These are phyloP conservation scores for Geotrichum ghanense DNA, from an alignment of 805 yeast genomes.

Conservation along the genomic window DNA sequence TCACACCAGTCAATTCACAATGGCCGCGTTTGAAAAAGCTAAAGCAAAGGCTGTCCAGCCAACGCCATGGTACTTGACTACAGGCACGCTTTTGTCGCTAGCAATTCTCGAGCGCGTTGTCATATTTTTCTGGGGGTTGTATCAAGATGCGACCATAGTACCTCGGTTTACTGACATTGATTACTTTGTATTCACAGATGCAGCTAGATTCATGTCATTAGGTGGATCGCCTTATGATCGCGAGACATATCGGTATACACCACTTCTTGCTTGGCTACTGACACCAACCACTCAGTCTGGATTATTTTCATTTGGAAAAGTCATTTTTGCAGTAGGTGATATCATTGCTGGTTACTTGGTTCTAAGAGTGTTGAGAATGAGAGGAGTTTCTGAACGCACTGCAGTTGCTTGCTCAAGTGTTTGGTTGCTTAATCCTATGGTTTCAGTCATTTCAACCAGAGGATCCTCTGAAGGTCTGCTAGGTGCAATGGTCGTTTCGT, in stretches of 20 bases:
- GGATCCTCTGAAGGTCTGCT: conserved; percentile 89
- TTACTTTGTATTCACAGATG: conserved; percentile 88
- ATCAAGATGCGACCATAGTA: conserved; percentile 71
- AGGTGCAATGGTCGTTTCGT: conserved; percentile 60
- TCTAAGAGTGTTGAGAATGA: conserved; percentile 29
- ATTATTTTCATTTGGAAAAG: conserved; percentile 61
- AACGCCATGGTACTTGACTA: conserved; percentile 6
- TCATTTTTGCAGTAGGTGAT: conserved; percentile 68
- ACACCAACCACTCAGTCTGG: conserved; percentile 44
- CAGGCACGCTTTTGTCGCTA: conserved; percentile 16
- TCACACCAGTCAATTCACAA: too few species aligned
- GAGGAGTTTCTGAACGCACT: conserved; percentile 22
- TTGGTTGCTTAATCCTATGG: conserved; percentile 95
- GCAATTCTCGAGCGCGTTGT: conserved; percentile 35
- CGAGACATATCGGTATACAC: conserved; percentile 90
- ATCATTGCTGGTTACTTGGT: conserved; percentile 64
- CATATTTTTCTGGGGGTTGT: conserved; percentile 68
- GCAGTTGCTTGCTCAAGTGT: conserved; percentile 40
- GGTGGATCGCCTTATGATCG: conserved; percentile 65
- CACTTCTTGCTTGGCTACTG: conserved; percentile 74
- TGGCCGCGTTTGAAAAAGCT: too few species aligned
- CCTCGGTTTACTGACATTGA: conserved; percentile 91
- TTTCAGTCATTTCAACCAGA: conserved; percentile 79
- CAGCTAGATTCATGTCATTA: conserved; percentile 55
- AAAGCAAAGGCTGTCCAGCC: too few species aligned